Evolutionary conservation across 2,329 filamentous ascomycete genomes (phyloP).

Genomic region (Ophiognomonia clavigignenti-juglandacearum): DNA sequence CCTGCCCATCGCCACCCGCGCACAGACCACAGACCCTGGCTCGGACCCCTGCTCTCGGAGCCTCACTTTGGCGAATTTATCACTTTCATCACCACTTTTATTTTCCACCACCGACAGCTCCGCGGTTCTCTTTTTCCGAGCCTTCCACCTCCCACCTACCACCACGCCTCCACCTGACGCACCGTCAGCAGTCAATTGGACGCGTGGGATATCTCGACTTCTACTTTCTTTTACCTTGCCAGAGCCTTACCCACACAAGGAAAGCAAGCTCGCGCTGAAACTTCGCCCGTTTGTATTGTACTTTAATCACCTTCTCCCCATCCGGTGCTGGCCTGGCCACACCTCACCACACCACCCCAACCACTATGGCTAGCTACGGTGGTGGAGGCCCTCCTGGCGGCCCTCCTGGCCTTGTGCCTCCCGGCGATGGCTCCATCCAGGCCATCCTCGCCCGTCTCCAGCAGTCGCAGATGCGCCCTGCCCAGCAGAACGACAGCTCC

Average conservation of each 20-base stretch:
- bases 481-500: constrained; percentile 12
- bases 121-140: too few relatives aligned
- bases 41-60: neutral
- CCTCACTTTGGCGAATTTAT: neutral
- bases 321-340: constrained; percentile 17
- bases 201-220: neutral
- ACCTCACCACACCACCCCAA: constrained; percentile 13
- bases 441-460: constrained; percentile 37
- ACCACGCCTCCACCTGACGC: neutral
- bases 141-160: neutral
- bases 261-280: neutral
- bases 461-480: constrained; percentile 26
- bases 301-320: constrained; percentile 8
- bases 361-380: constrained; percentile 31
- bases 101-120: too few relatives aligned
- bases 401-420: neutral
- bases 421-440: constrained; percentile 27
- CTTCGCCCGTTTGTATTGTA: neutral
- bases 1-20: neutral
- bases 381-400: constrained; percentile 17
- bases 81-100: constrained; percentile 4
- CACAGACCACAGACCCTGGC: neutral
- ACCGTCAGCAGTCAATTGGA: neutral
- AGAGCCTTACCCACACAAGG: neutral
- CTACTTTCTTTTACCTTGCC: neutral